phyloP scores from a whole-genome alignment of 306 rosid genomes.

The Medicago ruthenica region DNA sequence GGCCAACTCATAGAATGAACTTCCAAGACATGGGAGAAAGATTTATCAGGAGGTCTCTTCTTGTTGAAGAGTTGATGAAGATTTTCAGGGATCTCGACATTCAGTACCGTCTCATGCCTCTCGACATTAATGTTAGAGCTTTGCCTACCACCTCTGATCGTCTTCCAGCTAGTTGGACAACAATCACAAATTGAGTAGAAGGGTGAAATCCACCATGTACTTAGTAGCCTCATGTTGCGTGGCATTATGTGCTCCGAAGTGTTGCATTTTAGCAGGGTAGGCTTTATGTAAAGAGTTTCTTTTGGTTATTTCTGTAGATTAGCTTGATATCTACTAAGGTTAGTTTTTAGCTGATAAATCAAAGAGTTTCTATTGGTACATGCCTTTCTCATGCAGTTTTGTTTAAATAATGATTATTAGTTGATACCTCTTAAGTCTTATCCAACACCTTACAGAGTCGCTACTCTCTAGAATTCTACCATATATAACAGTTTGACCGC shows the following conservation, averaged over 20 bases:
- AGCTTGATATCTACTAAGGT: conserved; percentile 13
- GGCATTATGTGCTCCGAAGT: conserved; percentile 29
- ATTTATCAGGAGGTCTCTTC: conserved; percentile 59
- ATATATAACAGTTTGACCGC: no score
- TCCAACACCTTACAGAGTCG: not conserved
- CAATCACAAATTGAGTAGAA: conserved; percentile 49
- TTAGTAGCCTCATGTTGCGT: not conserved
- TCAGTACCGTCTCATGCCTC: conserved; percentile 71
- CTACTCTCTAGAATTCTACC: not conserved
- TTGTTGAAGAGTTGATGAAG: conserved; percentile 81
- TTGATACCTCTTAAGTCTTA: not conserved
- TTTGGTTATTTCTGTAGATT: not conserved
- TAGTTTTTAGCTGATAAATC: conserved; percentile 38
- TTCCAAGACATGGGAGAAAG: conserved; percentile 90
- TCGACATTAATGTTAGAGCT: conserved; percentile 65
- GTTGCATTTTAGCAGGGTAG: conserved; percentile 37
- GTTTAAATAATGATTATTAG: not conserved
- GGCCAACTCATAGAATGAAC: conserved; percentile 83
- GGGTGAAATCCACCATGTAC: conserved; percentile 7
- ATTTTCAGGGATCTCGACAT: conserved; percentile 79
- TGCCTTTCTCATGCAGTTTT: conserved; percentile 26
- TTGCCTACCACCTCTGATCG: conserved; percentile 65
- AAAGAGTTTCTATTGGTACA: not conserved
- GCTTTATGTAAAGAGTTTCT: conserved; percentile 37
- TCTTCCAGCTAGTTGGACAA: conserved; percentile 58